Evolutionary conservation across 1,284 basidiomycete genomes (phyloP).

Genomic region (Tilletia walkeri): DNA sequence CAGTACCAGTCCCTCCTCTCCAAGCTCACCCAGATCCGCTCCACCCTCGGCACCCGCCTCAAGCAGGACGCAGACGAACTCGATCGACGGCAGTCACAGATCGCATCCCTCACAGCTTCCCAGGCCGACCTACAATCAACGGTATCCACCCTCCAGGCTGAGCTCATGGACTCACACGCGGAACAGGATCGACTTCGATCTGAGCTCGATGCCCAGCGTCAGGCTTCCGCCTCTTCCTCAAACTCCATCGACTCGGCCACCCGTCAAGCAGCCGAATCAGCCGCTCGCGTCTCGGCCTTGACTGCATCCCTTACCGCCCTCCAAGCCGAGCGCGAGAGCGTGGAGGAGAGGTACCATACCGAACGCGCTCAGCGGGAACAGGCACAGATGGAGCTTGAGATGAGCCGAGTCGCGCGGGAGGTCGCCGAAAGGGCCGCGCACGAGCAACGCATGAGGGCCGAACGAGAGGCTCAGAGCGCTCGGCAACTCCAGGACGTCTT

Average conservation of each 20-base stretch:
- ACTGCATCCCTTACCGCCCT: not conserved
- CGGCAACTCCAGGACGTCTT: slow-evolving; percentile 85
- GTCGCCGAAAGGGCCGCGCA: slow-evolving; percentile 38
- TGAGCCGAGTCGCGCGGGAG: slow-evolving; percentile 57
- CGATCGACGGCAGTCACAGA: slow-evolving; percentile 48
- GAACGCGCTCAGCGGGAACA: slow-evolving; percentile 46
- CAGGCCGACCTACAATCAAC: slow-evolving; percentile 35
- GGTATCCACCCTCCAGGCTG: slow-evolving; percentile 41
- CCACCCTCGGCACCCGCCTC: slow-evolving; percentile 87
- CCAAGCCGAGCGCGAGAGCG: slow-evolving; percentile 28
- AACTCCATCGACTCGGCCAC: not conserved
- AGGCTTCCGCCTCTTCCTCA: not conserved
- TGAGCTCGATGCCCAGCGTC: slow-evolving; percentile 31
- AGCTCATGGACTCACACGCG: slow-evolving; percentile 33
- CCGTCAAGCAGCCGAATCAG: not conserved
- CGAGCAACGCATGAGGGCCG: slow-evolving; percentile 63
- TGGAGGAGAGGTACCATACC: slow-evolving; percentile 34
- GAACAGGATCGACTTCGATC: slow-evolving; percentile 34
- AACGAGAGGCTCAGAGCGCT: slow-evolving; percentile 72
- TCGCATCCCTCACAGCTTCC: slow-evolving; percentile 38
- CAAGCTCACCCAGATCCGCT: slow-evolving; percentile 89
- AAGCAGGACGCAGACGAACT: slow-evolving; percentile 76
- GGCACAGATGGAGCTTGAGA: slow-evolving; percentile 68
- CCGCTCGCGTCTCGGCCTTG: not conserved
- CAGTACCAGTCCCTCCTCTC: slow-evolving; percentile 83